Percentiles rank a stretch among this genome's conserved stretches.
Evolutionary conservation across 306 rosid species (phyloP).

Genomic region (Sicyos baderoa): DNA sequence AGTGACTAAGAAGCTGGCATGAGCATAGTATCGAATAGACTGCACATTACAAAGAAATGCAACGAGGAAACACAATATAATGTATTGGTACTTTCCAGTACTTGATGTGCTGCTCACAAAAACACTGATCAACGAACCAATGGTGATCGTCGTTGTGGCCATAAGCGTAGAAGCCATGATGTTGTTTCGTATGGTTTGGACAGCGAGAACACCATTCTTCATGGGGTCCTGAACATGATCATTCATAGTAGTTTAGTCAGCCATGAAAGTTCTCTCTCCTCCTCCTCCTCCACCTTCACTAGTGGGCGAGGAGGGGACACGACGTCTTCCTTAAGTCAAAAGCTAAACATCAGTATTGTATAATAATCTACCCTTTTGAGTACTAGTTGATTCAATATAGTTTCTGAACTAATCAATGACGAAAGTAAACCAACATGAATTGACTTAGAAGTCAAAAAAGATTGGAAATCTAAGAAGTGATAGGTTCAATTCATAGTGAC

Average conservation of each 20-base stretch:
- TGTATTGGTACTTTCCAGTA: conserved; percentile 45
- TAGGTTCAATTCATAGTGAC: too few relatives aligned
- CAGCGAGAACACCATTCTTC: conserved; percentile 64
- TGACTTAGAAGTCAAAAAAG: too few relatives aligned
- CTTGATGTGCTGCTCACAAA: conserved; percentile 41
- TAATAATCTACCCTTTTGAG: not conserved
- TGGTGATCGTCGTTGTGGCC: conserved; percentile 71
- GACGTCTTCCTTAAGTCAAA: not conserved
- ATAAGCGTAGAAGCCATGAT: conserved; percentile 80
- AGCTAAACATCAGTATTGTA: not conserved
- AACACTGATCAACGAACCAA: conserved; percentile 67
- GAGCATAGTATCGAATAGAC: conserved; percentile 69
- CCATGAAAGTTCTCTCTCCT: conserved; percentile 2
- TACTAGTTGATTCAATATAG: not conserved
- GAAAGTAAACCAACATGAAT: not conserved
- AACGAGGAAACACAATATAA: conserved; percentile 63
- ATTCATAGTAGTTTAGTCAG: conserved; percentile 14
- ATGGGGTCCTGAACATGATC: conserved; percentile 53
- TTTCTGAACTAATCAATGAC: not conserved
- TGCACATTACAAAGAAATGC: conserved; percentile 82
- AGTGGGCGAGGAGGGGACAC: not conserved
- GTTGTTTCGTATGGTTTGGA: conserved; percentile 79
- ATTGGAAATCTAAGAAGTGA: too few relatives aligned
- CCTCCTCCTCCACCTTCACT: not conserved
- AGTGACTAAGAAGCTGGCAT: conserved; percentile 65